Evolutionary conservation across 2,329 filamentous ascomycete species (phyloP).

Genomic region (Metarhizium humberi): DNA sequence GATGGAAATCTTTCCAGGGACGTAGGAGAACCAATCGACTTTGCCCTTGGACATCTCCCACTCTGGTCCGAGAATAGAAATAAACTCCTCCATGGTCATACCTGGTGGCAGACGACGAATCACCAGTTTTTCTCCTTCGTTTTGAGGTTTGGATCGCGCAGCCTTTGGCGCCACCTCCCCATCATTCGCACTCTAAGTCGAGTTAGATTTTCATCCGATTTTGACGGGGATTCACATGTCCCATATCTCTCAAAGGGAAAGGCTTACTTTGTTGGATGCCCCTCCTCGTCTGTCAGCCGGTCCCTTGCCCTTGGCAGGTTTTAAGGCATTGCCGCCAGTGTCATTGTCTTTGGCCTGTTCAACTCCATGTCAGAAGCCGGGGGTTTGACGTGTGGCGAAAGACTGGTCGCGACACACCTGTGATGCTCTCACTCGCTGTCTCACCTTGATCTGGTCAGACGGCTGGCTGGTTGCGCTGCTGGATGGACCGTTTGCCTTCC

Average conservation of each 20-base stretch:
- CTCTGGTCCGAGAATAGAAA: slow-evolving; percentile 60
- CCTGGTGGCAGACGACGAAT: slow-evolving; percentile 79
- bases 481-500: slow-evolving; percentile 24
- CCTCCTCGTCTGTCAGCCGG: slow-evolving; percentile 18
- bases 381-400: not conserved
- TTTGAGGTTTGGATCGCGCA: slow-evolving; percentile 21
- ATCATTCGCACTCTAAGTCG: slow-evolving; percentile 13
- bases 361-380: not conserved
- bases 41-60: slow-evolving; percentile 77
- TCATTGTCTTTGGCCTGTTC: slow-evolving; percentile 15
- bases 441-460: slow-evolving; percentile 15
- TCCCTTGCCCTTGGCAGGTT: slow-evolving; percentile 15
- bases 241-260: not conserved
- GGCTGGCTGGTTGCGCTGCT: slow-evolving; percentile 13
- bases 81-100: slow-evolving; percentile 71
- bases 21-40: slow-evolving; percentile 72
- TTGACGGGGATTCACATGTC: not conserved
- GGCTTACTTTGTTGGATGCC: slow-evolving; percentile 20
- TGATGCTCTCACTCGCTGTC: slow-evolving; percentile 6
- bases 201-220: not conserved
- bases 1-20: slow-evolving; percentile 62
- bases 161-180: slow-evolving; percentile 18
- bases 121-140: slow-evolving; percentile 67
- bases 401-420: not conserved
- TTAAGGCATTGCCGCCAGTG: slow-evolving; percentile 12